Percentiles rank a stretch among this genome's conserved stretches.
Evolutionary conservation across 202 grass and related monocot species (phyloP).

Genomic region (Elaeis oleifera): DNA sequence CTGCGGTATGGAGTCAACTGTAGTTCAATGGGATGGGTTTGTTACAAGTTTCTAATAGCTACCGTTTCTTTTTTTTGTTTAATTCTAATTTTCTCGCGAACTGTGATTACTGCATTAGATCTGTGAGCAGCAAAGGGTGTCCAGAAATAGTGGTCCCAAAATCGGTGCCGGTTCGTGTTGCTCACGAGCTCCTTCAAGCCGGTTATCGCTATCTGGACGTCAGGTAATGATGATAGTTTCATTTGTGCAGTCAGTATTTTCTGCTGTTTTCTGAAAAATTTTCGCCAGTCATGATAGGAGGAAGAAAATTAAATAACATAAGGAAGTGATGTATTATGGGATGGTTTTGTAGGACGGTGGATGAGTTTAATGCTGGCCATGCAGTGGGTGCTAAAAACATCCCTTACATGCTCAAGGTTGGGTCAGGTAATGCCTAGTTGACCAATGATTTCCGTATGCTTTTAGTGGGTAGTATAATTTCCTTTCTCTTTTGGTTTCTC

Average conservation of each 20-base stretch:
- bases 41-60: too few relatives aligned
- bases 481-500: too few relatives aligned
- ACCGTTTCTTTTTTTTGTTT: too few relatives aligned
- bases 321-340: neutral
- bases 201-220: slow-evolving; percentile 87
- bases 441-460: too few relatives aligned
- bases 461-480: too few relatives aligned
- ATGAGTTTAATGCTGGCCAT: slow-evolving; percentile 56
- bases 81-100: too few relatives aligned
- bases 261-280: neutral
- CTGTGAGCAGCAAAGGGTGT: neutral
- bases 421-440: slow-evolving; percentile 43
- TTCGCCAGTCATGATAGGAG: too few relatives aligned
- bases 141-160: slow-evolving; percentile 30
- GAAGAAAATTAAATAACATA: too few relatives aligned
- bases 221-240: slow-evolving; percentile 31
- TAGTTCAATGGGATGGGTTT: too few relatives aligned
- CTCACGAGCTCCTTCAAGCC: slow-evolving; percentile 68
- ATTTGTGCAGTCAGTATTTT: too few relatives aligned
- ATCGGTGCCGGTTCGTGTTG: slow-evolving; percentile 79
- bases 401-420: slow-evolving; percentile 59
- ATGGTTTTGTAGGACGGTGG: slow-evolving; percentile 33
- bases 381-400: slow-evolving; percentile 57
- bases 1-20: too few relatives aligned
- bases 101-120: neutral